Evolutionary conservation across 345 rosid genomes (phyloP).

Genomic region (Ceriops zippeliana): DNA sequence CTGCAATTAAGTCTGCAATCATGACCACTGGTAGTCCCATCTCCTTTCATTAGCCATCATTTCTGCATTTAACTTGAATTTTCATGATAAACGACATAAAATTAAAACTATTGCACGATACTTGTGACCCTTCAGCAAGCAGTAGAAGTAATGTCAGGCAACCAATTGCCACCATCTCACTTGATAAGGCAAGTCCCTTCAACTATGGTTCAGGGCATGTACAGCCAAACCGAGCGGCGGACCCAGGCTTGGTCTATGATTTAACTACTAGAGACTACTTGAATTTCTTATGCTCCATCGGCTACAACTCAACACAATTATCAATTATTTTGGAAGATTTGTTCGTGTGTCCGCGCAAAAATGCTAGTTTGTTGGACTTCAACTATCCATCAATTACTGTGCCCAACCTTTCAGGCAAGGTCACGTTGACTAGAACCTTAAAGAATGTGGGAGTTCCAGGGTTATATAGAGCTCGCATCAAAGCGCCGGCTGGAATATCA

Average conservation of each 20-base stretch:
- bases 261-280: conserved; percentile 15
- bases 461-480: conserved; percentile 3
- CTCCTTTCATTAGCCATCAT: not conserved
- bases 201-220: conserved; percentile 20
- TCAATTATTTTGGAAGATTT: conserved; percentile 6
- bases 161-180: not conserved
- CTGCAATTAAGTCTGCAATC: conserved; percentile 22
- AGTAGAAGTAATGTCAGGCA: not conserved
- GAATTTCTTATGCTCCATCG: conserved; percentile 18
- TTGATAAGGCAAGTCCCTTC: conserved; percentile 7
- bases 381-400: conserved; percentile 26
- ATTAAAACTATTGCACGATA: not conserved
- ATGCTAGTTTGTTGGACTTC: conserved; percentile 2
- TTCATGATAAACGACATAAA: no score
- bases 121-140: conserved; percentile 8
- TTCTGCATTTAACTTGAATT: no score
- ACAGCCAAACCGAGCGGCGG: conserved; percentile 12
- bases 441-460: conserved; percentile 20
- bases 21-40: conserved; percentile 17
- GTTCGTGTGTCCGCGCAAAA: conserved; percentile 10
- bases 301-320: conserved; percentile 15
- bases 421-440: conserved; percentile 15
- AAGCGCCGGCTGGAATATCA: conserved; percentile 11
- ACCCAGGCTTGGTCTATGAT: conserved; percentile 27
- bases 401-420: conserved; percentile 8